Conservation (phyloP, 1,284 basidiomycete genomes). For the Exobasidium rhododendri region DNA sequence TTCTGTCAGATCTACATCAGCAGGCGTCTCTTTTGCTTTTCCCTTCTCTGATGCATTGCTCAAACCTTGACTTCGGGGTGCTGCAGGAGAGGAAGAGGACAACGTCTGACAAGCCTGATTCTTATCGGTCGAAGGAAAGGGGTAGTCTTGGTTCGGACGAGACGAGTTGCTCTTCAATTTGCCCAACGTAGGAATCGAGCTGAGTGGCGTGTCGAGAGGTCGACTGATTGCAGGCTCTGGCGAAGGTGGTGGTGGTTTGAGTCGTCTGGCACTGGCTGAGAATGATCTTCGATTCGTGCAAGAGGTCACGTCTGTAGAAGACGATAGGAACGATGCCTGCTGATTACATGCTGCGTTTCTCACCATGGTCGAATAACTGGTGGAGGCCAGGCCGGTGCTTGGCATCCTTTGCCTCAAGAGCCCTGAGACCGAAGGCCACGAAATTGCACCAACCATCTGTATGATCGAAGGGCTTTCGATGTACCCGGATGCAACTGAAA, state of each 20-base stretch:
- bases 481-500: no score
- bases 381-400: no score
- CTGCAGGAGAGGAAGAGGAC: slow-evolving; percentile 34
- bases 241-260: neutral
- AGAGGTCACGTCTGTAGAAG: neutral
- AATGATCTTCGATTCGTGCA: neutral
- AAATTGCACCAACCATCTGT: no score
- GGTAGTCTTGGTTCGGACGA: slow-evolving; percentile 14
- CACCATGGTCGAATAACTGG: no score
- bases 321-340: no score
- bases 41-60: slow-evolving; percentile 14
- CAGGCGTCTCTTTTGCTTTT: slow-evolving; percentile 18
- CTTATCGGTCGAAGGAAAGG: neutral
- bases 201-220: slow-evolving; percentile 8
- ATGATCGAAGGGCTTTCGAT: no score
- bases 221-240: slow-evolving; percentile 8
- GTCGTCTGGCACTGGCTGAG: neutral
- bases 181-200: neutral
- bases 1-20: slow-evolving; percentile 22
- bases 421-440: no score
- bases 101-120: slow-evolving; percentile 34
- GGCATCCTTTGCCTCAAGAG: no score
- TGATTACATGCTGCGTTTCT: no score
- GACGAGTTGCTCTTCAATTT: slow-evolving; percentile 1
- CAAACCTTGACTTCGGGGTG: slow-evolving; percentile 17